phyloP scores from a whole-genome alignment of 306 rosid genomes.

The Cucumis hystrix region DNA sequence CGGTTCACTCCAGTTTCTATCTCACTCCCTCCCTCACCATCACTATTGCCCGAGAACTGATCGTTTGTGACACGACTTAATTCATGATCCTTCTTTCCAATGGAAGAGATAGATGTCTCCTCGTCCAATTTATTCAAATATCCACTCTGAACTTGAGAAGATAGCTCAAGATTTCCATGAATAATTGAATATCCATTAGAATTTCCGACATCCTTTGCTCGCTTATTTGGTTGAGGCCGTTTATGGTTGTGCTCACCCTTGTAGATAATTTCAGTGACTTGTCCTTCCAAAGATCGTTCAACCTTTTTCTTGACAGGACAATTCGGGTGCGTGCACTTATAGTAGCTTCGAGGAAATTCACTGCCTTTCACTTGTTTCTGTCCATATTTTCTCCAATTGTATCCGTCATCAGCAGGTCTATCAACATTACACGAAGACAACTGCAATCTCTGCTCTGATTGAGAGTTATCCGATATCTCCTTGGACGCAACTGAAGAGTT shows the following conservation, averaged over 20 bases:
- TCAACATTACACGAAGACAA: conserved; percentile 31
- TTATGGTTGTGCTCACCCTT: conserved; percentile 72
- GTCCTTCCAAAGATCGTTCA: conserved; percentile 71
- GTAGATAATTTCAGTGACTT: conserved; percentile 57
- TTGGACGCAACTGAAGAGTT: conserved; percentile 3
- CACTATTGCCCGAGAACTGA: conserved; percentile 44
- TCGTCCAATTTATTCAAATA: conserved; percentile 17
- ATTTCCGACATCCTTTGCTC: conserved; percentile 28
- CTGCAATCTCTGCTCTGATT: conserved; percentile 28
- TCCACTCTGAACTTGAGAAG: conserved; percentile 25
- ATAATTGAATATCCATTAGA: conserved; percentile 23
- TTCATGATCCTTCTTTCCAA: conserved; percentile 34
- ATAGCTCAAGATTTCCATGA: conserved; percentile 17
- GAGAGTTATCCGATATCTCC: conserved; percentile 31
- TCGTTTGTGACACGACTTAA: conserved; percentile 45
- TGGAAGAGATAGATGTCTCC: conserved; percentile 7
- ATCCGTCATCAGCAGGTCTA: conserved; percentile 63
- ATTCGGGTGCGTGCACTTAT: conserved; percentile 52
- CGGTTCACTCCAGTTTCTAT: conserved; percentile 30
- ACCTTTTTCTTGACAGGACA: conserved; percentile 86
- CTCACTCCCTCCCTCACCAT: conserved; percentile 56
- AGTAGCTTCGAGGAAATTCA: conserved; percentile 69
- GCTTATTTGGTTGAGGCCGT: conserved; percentile 41
- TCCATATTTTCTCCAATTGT: conserved; percentile 78
- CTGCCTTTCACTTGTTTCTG: conserved; percentile 87